Base-by-base conservation (phyloP, 306 rosid genomes). In the Quercus cerris region DNA sequence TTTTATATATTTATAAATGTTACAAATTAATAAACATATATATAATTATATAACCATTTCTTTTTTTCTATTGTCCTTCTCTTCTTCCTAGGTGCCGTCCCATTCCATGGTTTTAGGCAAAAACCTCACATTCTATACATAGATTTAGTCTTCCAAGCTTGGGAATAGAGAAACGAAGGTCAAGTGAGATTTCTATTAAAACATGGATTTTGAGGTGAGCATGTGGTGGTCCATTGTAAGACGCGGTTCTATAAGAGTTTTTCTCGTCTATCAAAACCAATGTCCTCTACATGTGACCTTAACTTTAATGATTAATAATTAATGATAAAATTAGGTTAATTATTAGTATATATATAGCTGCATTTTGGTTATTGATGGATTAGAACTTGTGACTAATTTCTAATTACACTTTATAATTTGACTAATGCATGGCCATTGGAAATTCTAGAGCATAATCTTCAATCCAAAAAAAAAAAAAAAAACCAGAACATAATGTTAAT, bases 61-160 rank as follows among this genome's bases (percentile, higher is more conserved):
- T 35, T 6, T 10, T 71, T 66, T 77, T 41, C 6, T 4, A 41
- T 31, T 78, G 18, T 55, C 22, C 66, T 71, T 84, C 86, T 63
- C 90, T 82, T 64, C 18, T 41, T 64, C 76, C 94, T 54, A 92
- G 93, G 91, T 87, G 87, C 97, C 93, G 86, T 83, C 92, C 71
- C 81, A 78, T 81, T 76, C 85, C 78, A 55, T 75, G 71, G 75
- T 82, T 52, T 27, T 84, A 19, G 76, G 76, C 61, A 75, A 80
- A 78, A 82, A 57, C 78, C 68, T 77, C 86, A 79, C 84, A 78
- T 76, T 86, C 87, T 77, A 35, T 35, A 19, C 83, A 44, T 64
- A 25, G 64, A 49, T 75, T 56, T 49, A 49, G 54, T 49, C 54
- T 49, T 13, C 54, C 54, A 49, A 12, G 54, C 54, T 49, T 10